These are phyloP conservation scores for Silene coronaria DNA, from an alignment of 179 eudicot genomes.

Conservation along the genomic window DNA sequence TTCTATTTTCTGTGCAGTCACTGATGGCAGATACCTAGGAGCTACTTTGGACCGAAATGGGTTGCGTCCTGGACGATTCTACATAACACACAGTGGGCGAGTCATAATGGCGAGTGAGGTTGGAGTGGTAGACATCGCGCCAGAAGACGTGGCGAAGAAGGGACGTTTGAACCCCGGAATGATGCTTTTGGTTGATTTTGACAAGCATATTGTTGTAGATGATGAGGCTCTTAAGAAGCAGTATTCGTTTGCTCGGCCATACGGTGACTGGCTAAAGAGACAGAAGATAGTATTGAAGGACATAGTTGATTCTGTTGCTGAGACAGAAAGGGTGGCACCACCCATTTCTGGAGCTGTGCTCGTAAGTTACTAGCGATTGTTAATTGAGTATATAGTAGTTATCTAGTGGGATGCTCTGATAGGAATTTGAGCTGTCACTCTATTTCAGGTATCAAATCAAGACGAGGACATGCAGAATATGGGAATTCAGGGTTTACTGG, in stretches of 20 bases:
- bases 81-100: conserved; percentile 86
- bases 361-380: conserved; percentile 35
- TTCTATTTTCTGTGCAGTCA: conserved; percentile 53
- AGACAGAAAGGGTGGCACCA: conserved; percentile 53
- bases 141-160: conserved; percentile 83
- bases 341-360: conserved; percentile 63
- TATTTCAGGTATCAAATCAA: conserved; percentile 49
- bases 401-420: conserved; percentile 16
- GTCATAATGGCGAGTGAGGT: conserved; percentile 99
- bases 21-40: conserved; percentile 98
- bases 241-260: conserved; percentile 83
- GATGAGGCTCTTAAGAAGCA: conserved; percentile 91
- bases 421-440: background rate
- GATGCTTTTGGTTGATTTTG: conserved; percentile 99
- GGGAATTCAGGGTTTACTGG: conserved; percentile 88
- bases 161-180: conserved; percentile 98
- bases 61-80: conserved; percentile 94
- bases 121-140: conserved; percentile 90
- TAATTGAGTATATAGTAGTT: background rate
- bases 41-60: conserved; percentile 98
- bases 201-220: conserved; percentile 88
- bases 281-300: conserved; percentile 80
- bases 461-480: conserved; percentile 74
- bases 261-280: conserved; percentile 84
- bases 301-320: conserved; percentile 71